Base-by-base conservation (phyloP, 192 early-diverging fungal genomes). In the Powellomyces hirtus region DNA sequence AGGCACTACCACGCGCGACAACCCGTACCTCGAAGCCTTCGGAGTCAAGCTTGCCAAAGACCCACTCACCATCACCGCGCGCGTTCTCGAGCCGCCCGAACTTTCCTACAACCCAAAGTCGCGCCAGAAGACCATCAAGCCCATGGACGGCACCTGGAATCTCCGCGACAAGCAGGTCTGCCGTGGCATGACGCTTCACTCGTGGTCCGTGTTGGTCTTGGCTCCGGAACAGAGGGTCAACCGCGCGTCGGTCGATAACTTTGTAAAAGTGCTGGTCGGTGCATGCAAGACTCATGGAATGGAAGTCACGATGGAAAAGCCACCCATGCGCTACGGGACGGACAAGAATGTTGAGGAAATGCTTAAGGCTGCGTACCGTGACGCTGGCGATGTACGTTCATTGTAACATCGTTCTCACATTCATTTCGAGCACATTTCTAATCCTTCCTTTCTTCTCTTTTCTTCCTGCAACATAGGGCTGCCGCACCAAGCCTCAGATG, bases 201-300 rank as follows among this genome's bases (percentile, higher is more conserved):
- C 84, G 49, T 92, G 90, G 89, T 80, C 83, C 8, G 89, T 93
- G 3, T 74, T 93, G 11, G 78, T 86, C 27, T 83, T 93, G 58
- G 81, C 71, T 20, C 68, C 72, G 49, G 71, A 72, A 20, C 46
- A 62, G 7, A 51, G 73, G 1, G 33, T 86, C 0, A 62, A 70
- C 4, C n/a, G 73, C n/a, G 35, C 29, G 26, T 64, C 57, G 20
- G 76, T 86, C 2, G 68, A 86, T 56, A 37, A 60, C n/a, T 91
- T 92, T 75, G 67, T 92, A 52, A 76, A 78, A 16, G 75, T 74
- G 34, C 70, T 94, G 46, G 75, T 83, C 31, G 66, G 76, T 13
- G 83, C 76, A 1, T 86, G 86, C 72, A 64, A 73, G 50, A 75
- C 68, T 22, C 91, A 85, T 11, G 91, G 92, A 13, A 82, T 90